Evolutionary conservation across 139 green algal species (phyloP), one percentile per base, ranked within the genome.

Genomic region (Chlorella sp.): DNA sequence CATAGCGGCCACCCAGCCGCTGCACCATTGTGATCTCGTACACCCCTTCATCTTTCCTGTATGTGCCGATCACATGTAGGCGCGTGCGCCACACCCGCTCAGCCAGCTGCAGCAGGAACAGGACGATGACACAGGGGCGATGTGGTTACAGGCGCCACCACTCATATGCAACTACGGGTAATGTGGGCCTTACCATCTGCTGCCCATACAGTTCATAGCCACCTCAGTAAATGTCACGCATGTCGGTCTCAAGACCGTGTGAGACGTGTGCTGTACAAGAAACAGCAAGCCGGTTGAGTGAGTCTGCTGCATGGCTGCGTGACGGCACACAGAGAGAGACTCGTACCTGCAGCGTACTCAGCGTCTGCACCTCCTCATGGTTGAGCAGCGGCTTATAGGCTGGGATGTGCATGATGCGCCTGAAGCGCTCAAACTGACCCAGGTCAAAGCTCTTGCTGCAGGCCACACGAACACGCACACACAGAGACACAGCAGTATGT

Each of bases 341-440:
- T 55, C 75, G 22, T 17, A 90, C 82, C 74, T 88, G 78, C 24
- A 91, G 50, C 5, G 67, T 74, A 51, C 73, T 82, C 17, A 89
- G 74, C n/a, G 84, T 29, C 23, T 74, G 32, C 33, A 35, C 30
- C 2, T 77, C 31, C 5, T 82, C 74, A 34, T 90, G 77, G 71
- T 79, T 79, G 2, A 91, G 74, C 64, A 93, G 74, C 1, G 80
- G 66, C 24, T 32, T 51, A 66, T 87, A 91, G 22, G 68, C 67
- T 4, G 85, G 79, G 2, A 80, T 84, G 73, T 90, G 87, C 64
- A 88, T 77, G 51, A 93, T 77, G 30, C 86, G 79, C 24, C 86
- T 72, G 77, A 93, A 93, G 34, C 86, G 82, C 74, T 93, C 86
- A 83, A 93, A 93, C 74, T 93, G 88, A 4, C 88, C 87, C 23